Base-by-base conservation (phyloP, 257 asterid species). In the Jasminum sambac region DNA sequence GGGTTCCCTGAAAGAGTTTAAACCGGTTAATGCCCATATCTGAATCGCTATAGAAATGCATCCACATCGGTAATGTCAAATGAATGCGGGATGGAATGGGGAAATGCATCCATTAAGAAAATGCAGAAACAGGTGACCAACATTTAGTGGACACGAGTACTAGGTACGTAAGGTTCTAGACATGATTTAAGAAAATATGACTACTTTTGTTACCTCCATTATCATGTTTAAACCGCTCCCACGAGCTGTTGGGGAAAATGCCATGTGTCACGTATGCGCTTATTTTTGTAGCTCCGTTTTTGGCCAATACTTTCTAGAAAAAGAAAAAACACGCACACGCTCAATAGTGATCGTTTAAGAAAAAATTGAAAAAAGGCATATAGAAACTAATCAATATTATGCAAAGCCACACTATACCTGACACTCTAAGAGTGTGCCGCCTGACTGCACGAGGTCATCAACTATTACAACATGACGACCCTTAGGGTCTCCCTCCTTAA, bases 211-310 rank as follows among this genome's bases (percentile, higher is more conserved):
- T 85, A 90, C 98, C 98, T 87, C 96, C 95, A 74, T 82, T 74
- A 52, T 90, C 96, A 43, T 80, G 94, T 74, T 83, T 78, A 83
- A 93, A 93, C 68, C 95, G 94, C 79, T 89, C 82, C 98, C 98
- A 93, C 10, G 98, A 86, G 71, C 87, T 86, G 42, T 93, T 90
- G n/a, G 98, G 98, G 62, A 90, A 93, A 67, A 93, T 93, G 57
- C 98, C 98, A 50, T 93, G 98, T 0, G 97, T 93, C 80, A 93
- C 98, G 60, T 90, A 93, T 41, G 98, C 98, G 80, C 98, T 93
- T 72, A 89, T 76, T 73, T 84, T 89, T 44, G 84, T 13, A 74
- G 98, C 98, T 77, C 97, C 98, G 40, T 90, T 96, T 69, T 84
- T 89, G 40, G 98, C 96, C 96, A 93, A 78, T 80, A 93, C 88